phyloP scores from a whole-genome alignment of 2,329 filamentous ascomycete genomes.

The Sphaerulina vaccinii region DNA sequence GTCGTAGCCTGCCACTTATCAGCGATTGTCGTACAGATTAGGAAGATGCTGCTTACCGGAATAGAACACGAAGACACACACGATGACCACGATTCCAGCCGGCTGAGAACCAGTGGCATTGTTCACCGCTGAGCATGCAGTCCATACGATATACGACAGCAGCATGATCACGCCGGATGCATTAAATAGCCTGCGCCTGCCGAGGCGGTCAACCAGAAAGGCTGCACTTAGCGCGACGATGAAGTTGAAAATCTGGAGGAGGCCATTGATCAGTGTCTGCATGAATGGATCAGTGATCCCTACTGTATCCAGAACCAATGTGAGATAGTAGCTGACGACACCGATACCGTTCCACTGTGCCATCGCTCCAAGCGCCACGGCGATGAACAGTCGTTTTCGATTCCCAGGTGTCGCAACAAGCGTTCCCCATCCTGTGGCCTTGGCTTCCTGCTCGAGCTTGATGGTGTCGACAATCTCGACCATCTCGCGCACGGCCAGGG shows the following conservation, averaged over 20 bases:
- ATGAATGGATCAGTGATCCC: conserved; percentile 39
- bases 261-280: conserved; percentile 41
- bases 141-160: conserved; percentile 36
- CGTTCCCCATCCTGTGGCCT: conserved; percentile 38
- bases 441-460: conserved; percentile 51
- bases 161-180: conserved; percentile 47
- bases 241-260: conserved; percentile 44
- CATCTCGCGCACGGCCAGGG: conserved; percentile 66
- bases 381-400: conserved; percentile 41
- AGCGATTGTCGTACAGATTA: no score
- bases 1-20: no score
- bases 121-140: conserved; percentile 38
- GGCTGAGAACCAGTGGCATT: conserved; percentile 33
- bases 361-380: conserved; percentile 40
- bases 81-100: conserved; percentile 42
- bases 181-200: conserved; percentile 47
- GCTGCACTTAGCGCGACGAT: conserved; percentile 40
- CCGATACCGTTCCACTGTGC: conserved; percentile 44
- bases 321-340: conserved; percentile 36
- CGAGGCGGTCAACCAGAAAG: conserved; percentile 43
- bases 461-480: conserved; percentile 53
- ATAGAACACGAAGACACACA: conserved; percentile 48
- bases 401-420: conserved; percentile 33
- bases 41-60: no score
- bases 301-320: conserved; percentile 40